These are phyloP conservation scores for Solanum chilense DNA, from an alignment of 257 asterid species.

Conservation along the genomic window DNA sequence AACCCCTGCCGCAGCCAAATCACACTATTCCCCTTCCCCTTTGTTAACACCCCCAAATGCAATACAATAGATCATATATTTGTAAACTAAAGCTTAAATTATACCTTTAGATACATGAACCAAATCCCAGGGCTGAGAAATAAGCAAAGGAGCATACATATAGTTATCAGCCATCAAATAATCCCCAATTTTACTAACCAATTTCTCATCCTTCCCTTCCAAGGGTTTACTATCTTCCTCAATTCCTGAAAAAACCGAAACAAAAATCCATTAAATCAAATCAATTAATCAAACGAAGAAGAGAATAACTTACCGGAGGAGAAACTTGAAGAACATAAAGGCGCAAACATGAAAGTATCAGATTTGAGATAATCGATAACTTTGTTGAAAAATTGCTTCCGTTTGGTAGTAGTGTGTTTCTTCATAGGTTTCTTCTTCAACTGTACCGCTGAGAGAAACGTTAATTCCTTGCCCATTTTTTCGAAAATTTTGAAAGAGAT, in stretches of 20 bases:
- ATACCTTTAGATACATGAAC: conserved; percentile 12
- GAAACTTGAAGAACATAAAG: conserved; percentile 6
- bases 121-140: background rate
- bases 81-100: background rate
- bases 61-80: background rate
- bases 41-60: background rate
- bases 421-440: conserved; percentile 8
- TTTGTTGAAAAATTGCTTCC: conserved; percentile 9
- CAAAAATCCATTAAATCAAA: background rate
- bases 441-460: background rate
- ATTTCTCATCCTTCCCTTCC: conserved; percentile 1
- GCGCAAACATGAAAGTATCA: conserved; percentile 40
- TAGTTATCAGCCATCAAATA: conserved; percentile 34
- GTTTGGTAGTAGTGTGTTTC: background rate
- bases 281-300: background rate
- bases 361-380: conserved; percentile 33
- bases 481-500: background rate
- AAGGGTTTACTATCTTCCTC: conserved; percentile 1
- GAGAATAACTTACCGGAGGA: background rate
- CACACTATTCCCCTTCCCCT: background rate
- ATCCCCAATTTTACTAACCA: conserved; percentile 2
- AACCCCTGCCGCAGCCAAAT: background rate
- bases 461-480: background rate
- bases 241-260: conserved; percentile 10
- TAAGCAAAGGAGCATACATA: conserved; percentile 36